Base-by-base conservation (phyloP, 345 rosid species). In the Nasturtium officinale region DNA sequence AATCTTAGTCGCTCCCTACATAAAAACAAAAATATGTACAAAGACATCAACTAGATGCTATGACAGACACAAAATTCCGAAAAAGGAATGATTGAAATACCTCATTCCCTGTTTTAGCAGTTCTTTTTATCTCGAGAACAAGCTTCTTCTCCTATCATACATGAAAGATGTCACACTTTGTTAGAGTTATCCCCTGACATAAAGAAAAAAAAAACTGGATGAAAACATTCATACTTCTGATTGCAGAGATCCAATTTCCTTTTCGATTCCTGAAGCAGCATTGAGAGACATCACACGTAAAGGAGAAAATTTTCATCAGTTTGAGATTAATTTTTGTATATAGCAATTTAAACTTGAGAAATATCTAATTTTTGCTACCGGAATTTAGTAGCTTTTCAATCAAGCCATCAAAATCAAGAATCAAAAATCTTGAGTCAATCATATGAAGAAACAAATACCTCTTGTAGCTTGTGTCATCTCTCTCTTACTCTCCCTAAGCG, bases 81-180 rank as follows among this genome's bases (percentile, higher is more conserved):
- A 70, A 23, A 45, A 30, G 10, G 21, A 66, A 4, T 23, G 59
- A 23, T 53, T 38, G 48, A 70, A 15, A 9, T 78, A 90, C 98
- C 90, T 94, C 98, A 78, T 94, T 94, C 38, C 97, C 98, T 3
- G 88, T 84, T 85, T 91, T 89, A 47, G 98, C 97, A 10, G 91
- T 91, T 80, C 82, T 88, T 83, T 94, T 94, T 1, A 94, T 94
- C 85, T 94, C 97, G 7, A 89, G 90, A 67, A 94, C 89, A 21
- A 94, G 96, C 83, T 86, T 91, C 80, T 94, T 94, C 83, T 94
- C 97, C 98, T 94, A 84, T 52, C 29, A 21, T 53, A 71, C 30
- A 71, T 18, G 75, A 70, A 18, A 69, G 69, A 38, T 42, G 46
- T 32, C 21, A 9, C n/a, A 9, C n/a, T 68, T 78, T 60, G 15